Evolutionary conservation across 2,329 filamentous ascomycete species (phyloP).

Genomic region (Aspergillus puulaauensis): DNA sequence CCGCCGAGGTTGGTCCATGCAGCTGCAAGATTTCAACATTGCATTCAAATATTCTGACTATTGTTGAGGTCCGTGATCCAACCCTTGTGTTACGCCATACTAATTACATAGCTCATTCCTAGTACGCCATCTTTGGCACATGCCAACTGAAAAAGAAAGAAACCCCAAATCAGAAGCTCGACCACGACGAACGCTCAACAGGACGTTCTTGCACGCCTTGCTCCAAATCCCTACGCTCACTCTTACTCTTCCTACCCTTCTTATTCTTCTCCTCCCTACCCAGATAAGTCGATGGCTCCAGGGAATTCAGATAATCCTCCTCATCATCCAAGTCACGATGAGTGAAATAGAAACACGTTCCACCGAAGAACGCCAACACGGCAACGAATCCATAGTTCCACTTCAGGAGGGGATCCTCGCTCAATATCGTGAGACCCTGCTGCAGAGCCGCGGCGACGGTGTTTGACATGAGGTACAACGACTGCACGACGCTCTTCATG

Average conservation of each 20-base stretch:
- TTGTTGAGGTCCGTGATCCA: not conserved
- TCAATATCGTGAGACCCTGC: slow-evolving; percentile 64
- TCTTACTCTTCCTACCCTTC: not conserved
- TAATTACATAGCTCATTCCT: not conserved
- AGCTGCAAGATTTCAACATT: not conserved
- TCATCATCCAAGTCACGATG: slow-evolving; percentile 63
- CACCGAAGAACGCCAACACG: slow-evolving; percentile 62
- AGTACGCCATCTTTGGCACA: not conserved
- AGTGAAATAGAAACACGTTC: slow-evolving; percentile 65
- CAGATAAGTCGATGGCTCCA: slow-evolving; percentile 24
- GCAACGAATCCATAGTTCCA: slow-evolving; percentile 72
- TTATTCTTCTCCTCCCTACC: slow-evolving; percentile 1
- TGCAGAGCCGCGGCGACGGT: slow-evolving; percentile 68
- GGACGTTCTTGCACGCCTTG: not conserved
- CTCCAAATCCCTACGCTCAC: not conserved
- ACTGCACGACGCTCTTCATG: slow-evolving; percentile 68
- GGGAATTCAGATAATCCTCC: slow-evolving; percentile 66
- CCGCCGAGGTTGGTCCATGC: not conserved
- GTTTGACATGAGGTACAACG: slow-evolving; percentile 67
- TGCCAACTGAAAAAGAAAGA: not conserved
- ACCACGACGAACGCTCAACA: not conserved
- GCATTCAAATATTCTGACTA: not conserved
- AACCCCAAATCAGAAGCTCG: not conserved
- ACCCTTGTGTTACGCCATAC: not conserved
- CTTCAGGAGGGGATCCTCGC: slow-evolving; percentile 64